Base-by-base conservation (phyloP, 225 moss, liverwort and hornwort species). In the Bryoerythrophyllum caledonicum region DNA sequence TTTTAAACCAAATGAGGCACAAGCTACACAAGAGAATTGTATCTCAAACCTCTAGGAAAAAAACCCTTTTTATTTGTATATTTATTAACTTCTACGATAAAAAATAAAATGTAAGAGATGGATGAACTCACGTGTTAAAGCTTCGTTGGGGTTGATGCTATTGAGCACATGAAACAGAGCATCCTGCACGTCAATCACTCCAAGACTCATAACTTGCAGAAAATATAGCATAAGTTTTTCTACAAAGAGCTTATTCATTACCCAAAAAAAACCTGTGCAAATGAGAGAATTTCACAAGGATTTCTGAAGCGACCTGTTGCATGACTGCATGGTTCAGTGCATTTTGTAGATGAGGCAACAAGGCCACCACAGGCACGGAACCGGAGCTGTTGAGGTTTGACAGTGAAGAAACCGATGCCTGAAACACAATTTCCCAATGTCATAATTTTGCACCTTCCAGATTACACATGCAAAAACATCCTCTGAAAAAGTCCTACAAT, bases 261-360 rank as follows among this genome's bases (percentile, higher is more conserved):
- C 4, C 17, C 46, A 15, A 15, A 7, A 49, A 49, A 17, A 49
- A 19, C 19, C 46, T 65, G 65, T 34, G 34, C 52, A 52, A 46
- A 41, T 12, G 38, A 49, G 70, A 52, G 41, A 34, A 38, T 48
- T 73, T 61, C 54, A 49, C 48, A 11, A 46, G 11, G n/a, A 43
- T 21, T 8, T 48, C 46, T 20, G 48, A 58, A 73, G 46, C 34
- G 28, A 89, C 89, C 80, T 89, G 89, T 76, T 89, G 89, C 79
- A 89, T 86, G 51, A 80, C 67, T 17, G 69, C 89, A 65, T 77
- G 82, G 21, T 84, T 74, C 9, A 86, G 67, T 10, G 84, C 82
- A 53, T 75, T 89, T 71, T 89, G 89, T 54, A 89, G 72, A 51
- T 86, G 80, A 46, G 86, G 84, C 32, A 89, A 51, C 62, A 89